Evolutionary conservation across 306 rosid genomes (phyloP), one percentile per base, ranked within the genome.

Genomic region (Pueraria montana): DNA sequence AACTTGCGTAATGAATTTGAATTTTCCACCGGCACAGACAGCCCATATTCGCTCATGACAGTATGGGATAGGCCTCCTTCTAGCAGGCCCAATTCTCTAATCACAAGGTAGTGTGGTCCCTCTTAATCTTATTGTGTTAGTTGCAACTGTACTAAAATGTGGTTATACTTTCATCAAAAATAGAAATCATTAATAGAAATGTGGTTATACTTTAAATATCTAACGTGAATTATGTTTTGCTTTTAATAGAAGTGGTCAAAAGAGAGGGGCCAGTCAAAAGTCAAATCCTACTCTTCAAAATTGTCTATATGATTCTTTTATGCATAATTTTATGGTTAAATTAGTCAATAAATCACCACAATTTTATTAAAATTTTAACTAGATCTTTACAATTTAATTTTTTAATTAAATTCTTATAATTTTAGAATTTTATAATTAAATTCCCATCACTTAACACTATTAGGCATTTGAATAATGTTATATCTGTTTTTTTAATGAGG

Each of bases 1-100:
- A 89, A 83, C 38, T 75, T 81, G 75, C 34, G 67, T 18, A n/a
- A 13, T 61, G 58, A 80, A 68, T 17, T 21, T 8, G 46, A 50
- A 81, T 77, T 69, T 24, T 77, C 71, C 84, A 84, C 84, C 80
- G 82, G 76, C 89, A 85, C 26, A 46, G 84, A 82, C 89, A 88
- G 74, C 86, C 55, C 69, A 84, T 80, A 52, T 78, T 82, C 46
- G 89, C 82, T 73, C 72, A 77, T 61, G 18, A 76, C 45, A 20
- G 18, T 67, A 18, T 27, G 61, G 62, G 16, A 42, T 74, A 56
- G 80, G 27, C 40, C 81, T 56, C 21, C 62, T 34, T 58, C 27
- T 66, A 38, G 27, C 62, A 46, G 56, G 52, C 56, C 49, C 49
- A 69, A 42, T 45, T 69, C 11, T 23, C 56, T 43, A 40, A 40